These are phyloP conservation scores for Hamiltosporidium tvaerminnensis DNA, from an alignment of 371 early-diverging fungal species.

Conservation along the genomic window DNA sequence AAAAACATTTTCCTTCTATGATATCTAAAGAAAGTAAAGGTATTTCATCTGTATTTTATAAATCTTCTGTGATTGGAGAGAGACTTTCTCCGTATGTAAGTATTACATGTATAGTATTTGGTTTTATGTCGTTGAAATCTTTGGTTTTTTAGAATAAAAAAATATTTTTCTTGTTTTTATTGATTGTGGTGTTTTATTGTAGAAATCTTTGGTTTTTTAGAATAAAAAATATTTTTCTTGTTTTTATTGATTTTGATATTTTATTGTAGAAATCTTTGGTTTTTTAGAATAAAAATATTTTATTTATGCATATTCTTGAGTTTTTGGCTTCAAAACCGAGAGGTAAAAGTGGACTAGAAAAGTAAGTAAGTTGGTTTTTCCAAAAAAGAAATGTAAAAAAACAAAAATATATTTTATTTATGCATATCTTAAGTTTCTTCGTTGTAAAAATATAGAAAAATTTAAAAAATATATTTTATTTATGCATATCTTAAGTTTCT, in stretches of 20 bases:
- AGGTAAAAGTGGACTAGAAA: too few relatives aligned
- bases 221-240: not conserved
- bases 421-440: too few relatives aligned
- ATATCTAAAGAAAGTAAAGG: constrained; percentile 32
- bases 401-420: too few relatives aligned
- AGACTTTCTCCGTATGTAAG: constrained; percentile 6
- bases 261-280: not conserved
- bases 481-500: too few relatives aligned
- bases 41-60: constrained; percentile 25
- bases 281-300: too few relatives aligned
- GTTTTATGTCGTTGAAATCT: not conserved
- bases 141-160: not conserved
- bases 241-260: not conserved
- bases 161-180: not conserved
- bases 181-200: not conserved
- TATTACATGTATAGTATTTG: not conserved
- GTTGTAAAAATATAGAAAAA: too few relatives aligned
- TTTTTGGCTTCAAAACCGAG: too few relatives aligned
- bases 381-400: too few relatives aligned
- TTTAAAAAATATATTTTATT: too few relatives aligned
- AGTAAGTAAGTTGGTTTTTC: too few relatives aligned
- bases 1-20: constrained; percentile 38
- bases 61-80: constrained; percentile 12
- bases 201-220: too few relatives aligned
- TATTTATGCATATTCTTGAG: too few relatives aligned